Evolutionary conservation across 495 filamentous ascomycete species (phyloP).

Genomic region (Chaetomium tenue): DNA sequence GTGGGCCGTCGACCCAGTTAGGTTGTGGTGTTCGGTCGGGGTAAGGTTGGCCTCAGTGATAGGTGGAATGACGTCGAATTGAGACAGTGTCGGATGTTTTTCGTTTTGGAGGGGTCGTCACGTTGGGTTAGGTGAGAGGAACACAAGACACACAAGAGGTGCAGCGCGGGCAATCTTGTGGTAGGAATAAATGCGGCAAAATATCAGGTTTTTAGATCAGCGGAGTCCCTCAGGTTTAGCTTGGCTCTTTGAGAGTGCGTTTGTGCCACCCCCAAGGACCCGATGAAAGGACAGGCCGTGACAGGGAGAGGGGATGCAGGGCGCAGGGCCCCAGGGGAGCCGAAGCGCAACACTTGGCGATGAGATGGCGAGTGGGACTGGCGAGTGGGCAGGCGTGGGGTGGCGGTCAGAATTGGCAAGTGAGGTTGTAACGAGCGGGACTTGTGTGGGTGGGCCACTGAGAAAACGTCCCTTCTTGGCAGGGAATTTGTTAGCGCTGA

Average conservation of each 20-base stretch:
- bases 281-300: conserved; percentile 19
- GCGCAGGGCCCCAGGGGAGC: conserved; percentile 6
- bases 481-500: conserved; percentile 21
- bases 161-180: conserved; percentile 9
- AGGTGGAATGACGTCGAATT: conserved; percentile 24
- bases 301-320: background rate
- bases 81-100: conserved; percentile 5
- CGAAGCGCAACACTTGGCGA: conserved; percentile 16
- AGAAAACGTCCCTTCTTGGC: background rate
- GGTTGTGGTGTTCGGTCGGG: conserved; percentile 9
- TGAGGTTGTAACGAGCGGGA: background rate
- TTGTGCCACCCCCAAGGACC: conserved; percentile 19
- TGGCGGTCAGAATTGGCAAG: conserved; percentile 19
- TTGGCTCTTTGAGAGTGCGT: conserved; percentile 19
- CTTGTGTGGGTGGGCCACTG: background rate
- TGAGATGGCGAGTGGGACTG: conserved; percentile 14
- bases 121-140: background rate
- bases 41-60: conserved; percentile 9
- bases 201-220: conserved; percentile 35
- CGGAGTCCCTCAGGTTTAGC: conserved; percentile 21
- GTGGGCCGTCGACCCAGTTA: conserved; percentile 23
- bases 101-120: conserved; percentile 1
- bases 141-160: conserved; percentile 11
- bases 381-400: conserved; percentile 4
- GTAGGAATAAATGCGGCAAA: conserved; percentile 29